Percentiles rank a stretch among this genome's conserved stretches.
Conservation (phyloP, 2,329 filamentous ascomycete genomes). For the Pseudogymnoascus sp. region DNA sequence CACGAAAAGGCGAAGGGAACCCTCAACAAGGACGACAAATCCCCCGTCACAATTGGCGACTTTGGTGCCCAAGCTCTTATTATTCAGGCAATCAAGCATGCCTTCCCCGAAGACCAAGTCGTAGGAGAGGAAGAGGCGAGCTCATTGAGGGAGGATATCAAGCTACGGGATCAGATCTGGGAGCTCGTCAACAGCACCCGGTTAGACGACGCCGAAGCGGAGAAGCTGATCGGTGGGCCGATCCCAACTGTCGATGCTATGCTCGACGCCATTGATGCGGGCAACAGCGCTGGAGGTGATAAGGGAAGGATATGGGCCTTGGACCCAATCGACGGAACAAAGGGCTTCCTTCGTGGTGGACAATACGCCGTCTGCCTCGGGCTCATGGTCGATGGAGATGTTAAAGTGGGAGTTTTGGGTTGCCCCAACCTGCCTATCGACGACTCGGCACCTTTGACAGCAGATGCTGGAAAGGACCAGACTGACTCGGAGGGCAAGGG, state of each 20-base stretch:
- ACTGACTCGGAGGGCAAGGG: slow-evolving; percentile 69
- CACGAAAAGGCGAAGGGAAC: slow-evolving; percentile 91
- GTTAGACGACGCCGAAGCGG: slow-evolving; percentile 58
- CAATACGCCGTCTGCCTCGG: slow-evolving; percentile 95
- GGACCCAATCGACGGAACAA: slow-evolving; percentile 95
- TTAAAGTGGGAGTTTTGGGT: slow-evolving; percentile 88
- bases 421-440: slow-evolving; percentile 93
- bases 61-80: slow-evolving; percentile 97
- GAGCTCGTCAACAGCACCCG: slow-evolving; percentile 66
- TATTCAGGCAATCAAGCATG: slow-evolving; percentile 78
- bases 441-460: slow-evolving; percentile 63
- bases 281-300: slow-evolving; percentile 62
- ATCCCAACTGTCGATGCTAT: slow-evolving; percentile 59
- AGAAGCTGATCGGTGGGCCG: slow-evolving; percentile 61
- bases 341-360: slow-evolving; percentile 90
- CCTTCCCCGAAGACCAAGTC: slow-evolving; percentile 85
- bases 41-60: slow-evolving; percentile 94
- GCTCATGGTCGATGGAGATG: slow-evolving; percentile 85
- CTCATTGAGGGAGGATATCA: slow-evolving; percentile 63
- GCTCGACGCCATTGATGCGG: slow-evolving; percentile 60
- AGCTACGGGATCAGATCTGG: slow-evolving; percentile 73
- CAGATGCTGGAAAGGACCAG: slow-evolving; percentile 66
- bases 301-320: slow-evolving; percentile 87
- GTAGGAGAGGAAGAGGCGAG: slow-evolving; percentile 92
- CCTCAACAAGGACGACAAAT: slow-evolving; percentile 88